These are phyloP conservation scores for Fraxinus floribunda DNA, from an alignment of 305 asterid species.

Conservation along the genomic window DNA sequence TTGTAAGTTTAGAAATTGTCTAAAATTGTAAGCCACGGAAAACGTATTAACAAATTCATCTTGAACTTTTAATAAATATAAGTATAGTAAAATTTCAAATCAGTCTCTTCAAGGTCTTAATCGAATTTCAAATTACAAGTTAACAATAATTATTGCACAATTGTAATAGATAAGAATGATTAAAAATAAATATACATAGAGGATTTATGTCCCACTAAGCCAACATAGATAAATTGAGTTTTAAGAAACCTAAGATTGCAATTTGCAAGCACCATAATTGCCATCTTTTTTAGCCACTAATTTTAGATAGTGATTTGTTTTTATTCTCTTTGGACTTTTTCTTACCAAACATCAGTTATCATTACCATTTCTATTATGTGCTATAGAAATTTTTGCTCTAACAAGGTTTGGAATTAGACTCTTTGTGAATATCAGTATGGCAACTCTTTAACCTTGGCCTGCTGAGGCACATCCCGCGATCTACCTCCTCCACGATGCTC, in stretches of 20 bases:
- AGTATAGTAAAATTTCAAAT: not conserved
- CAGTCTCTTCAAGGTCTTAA: not conserved
- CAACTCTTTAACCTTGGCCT: no score
- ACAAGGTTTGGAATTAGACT: no score
- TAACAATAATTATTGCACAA: not conserved
- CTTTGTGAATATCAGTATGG: no score
- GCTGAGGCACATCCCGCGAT: no score
- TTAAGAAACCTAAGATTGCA: not conserved
- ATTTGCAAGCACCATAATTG: slow-evolving; percentile 3
- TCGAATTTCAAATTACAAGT: not conserved
- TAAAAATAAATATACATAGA: not conserved
- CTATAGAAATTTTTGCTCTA: not conserved
- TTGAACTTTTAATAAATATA: not conserved
- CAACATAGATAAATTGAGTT: slow-evolving; percentile 3
- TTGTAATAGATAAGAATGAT: not conserved
- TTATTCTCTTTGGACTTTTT: not conserved
- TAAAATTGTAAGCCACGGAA: not conserved
- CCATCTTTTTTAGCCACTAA: not conserved
- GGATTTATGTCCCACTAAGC: slow-evolving; percentile 4
- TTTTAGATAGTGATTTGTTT: not conserved
- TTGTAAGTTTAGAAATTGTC: not conserved
- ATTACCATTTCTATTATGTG: not conserved
- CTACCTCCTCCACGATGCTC: no score
- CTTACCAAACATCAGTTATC: not conserved
- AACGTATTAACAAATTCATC: not conserved